Evolutionary conservation across 2,329 filamentous ascomycete species (phyloP), one percentile per base, ranked within the genome.

Genomic region (Aspergillus sp.): DNA sequence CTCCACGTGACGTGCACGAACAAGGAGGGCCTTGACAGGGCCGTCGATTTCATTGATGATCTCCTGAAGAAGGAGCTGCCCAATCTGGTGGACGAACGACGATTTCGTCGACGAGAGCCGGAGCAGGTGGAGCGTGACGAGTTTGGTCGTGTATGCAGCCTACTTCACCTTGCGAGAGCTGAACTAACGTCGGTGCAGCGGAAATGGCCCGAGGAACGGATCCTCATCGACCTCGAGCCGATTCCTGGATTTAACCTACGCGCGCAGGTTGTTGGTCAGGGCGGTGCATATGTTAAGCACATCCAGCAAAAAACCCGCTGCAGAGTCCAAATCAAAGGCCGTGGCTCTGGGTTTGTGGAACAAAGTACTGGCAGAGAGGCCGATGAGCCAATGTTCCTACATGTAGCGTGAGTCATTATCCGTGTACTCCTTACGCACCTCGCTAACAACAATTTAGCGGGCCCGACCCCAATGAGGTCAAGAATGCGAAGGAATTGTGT

Each of bases 181-280:
- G 17, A 30, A 15, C 30, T 32, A 32, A 32, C 16, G 4, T 14
- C 3, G 2, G 14, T 10, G 15, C 32, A 93, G 86, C 86, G 88
- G 47, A 98, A 96, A 84, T 98, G 91, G 91, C 89, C 91, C 1
- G 91, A 96, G 55, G 86, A 95, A 64, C 86, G 83, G 50, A 93
- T 98, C 30, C 80, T 86, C 1, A 88, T 98, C 47, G 78, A 79
- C 41, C 77, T 98, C 36, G 91, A 96, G 48, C 84, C 89, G 0
- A 77, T 96, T 33, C 85, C 80, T 15, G 91, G 91, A 13, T 98
- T 98, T 66, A 98, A 98, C 54, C 69, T 98, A 29, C 82, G 91
- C 42, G 91, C 91, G 32, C 88, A 96, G 57, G 89, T 98, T 29
- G 91, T 98, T 34, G 91, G 91, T 30, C 83, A 89, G 48, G 86